These are phyloP conservation scores for Trypanosomatidae sp. DNA, from an alignment of 208 protist genomes.

Conservation along the genomic window DNA sequence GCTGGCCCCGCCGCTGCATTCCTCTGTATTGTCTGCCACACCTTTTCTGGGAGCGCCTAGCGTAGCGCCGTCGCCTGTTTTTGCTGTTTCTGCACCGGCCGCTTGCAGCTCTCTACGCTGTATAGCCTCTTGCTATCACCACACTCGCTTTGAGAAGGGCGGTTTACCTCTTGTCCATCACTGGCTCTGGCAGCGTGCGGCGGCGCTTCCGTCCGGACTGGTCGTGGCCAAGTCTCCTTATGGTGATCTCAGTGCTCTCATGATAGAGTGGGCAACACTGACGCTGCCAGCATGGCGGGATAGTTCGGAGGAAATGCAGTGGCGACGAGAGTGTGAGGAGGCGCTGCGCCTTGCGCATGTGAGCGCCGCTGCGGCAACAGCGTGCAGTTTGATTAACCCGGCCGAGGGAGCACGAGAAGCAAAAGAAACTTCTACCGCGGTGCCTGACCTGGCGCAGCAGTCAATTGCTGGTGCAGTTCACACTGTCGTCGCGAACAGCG, in stretches of 20 bases:
- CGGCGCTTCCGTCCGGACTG: constrained; percentile 14
- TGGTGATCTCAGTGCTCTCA: constrained; percentile 3
- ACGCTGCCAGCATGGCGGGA: constrained; percentile 4
- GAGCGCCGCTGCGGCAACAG: background rate
- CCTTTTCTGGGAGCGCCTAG: background rate
- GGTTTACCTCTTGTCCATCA: constrained; percentile 5
- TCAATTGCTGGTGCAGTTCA: background rate
- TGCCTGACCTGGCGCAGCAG: background rate
- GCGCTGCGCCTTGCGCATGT: constrained; percentile 1
- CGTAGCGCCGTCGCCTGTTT: background rate
- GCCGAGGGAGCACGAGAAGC: background rate
- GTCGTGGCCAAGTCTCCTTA: background rate
- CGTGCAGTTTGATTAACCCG: no score
- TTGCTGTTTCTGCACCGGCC: background rate
- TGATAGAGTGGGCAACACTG: constrained; percentile 10
- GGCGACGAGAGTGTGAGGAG: constrained; percentile 1
- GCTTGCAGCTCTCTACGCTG: background rate
- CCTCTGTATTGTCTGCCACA: background rate
- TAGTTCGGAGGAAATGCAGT: constrained; percentile 1
- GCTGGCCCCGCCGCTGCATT: background rate
- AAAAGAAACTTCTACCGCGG: background rate
- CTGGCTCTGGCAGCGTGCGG: constrained; percentile 31
- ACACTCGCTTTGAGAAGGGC: background rate
- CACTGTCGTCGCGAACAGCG: background rate
- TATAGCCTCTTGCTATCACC: background rate